Evolutionary conservation across 2,329 filamentous ascomycete species (phyloP).

Genomic region (Colletotrichum brevisporum): DNA sequence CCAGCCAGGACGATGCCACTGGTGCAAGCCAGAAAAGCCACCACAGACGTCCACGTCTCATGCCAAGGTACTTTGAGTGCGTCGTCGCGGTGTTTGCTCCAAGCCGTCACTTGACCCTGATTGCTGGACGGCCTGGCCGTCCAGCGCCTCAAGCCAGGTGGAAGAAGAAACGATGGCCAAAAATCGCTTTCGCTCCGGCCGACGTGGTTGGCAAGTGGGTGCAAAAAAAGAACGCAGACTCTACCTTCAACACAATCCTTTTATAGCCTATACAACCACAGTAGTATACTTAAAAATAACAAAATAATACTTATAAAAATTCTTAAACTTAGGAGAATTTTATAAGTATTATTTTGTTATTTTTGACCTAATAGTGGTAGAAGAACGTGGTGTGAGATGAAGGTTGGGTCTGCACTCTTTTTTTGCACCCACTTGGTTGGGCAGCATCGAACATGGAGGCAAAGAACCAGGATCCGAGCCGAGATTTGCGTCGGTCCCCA

Average conservation of each 20-base stretch:
- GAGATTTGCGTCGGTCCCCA: slow-evolving; percentile 15
- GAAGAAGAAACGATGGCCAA: neutral
- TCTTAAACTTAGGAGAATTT: no score
- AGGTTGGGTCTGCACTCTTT: no score
- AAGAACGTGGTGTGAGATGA: no score
- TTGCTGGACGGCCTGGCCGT: neutral
- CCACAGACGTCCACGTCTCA: slow-evolving; percentile 10
- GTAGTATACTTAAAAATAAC: no score
- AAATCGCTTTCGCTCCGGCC: neutral
- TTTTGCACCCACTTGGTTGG: no score
- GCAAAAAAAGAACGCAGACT: no score
- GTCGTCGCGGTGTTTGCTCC: slow-evolving; percentile 10
- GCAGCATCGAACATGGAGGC: slow-evolving; percentile 1
- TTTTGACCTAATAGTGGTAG: no score
- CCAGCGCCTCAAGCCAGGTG: neutral
- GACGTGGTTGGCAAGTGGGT: slow-evolving; percentile 11
- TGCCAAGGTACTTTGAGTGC: slow-evolving; percentile 17
- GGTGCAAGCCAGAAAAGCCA: slow-evolving; percentile 27
- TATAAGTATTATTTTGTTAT: no score
- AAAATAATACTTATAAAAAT: no score
- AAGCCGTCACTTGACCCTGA: slow-evolving; percentile 7
- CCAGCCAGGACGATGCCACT: slow-evolving; percentile 28
- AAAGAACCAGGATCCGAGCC: neutral
- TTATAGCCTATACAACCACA: no score
- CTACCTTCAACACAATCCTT: no score